Base-by-base conservation (phyloP, 2,329 filamentous ascomycete species). In the Calonectria naviculata region DNA sequence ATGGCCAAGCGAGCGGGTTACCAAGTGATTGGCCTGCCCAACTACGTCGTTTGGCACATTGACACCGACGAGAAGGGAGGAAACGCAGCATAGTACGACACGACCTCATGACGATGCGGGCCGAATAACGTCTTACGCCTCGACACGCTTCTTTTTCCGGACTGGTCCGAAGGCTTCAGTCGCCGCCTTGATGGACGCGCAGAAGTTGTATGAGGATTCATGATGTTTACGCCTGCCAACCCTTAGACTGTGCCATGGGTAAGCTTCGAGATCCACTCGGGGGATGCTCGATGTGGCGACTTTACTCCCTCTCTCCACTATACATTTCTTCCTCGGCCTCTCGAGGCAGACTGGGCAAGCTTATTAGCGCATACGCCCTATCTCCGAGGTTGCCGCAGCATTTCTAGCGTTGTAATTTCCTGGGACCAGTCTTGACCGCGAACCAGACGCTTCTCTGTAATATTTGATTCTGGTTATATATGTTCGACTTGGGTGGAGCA, bases 41-140 rank as follows among this genome's bases (percentile, higher is more conserved):
- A 99, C 83, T 99, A 99, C 82, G 93, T 99, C 62, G 96, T 99
- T 70, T 99, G 97, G 97, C 97, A 99, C 82, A 94, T 98, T 79
- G 97, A 99, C 83, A 99, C 97, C 3, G 91, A 95, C 68, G 97
- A 99, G 87, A 98, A 98, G 88, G 90, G 91, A 38, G 95, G 95
- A 38, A 98, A 98, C 82, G 81, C 84, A 76, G 81, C 84, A 76
- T 90, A 84, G 49, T 52, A 67, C 49, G 34, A 70, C 17, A 66
- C 44, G 41, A 70, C 38, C 38, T 42, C 65, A 65, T 61, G 38
- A 61, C 54, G 58, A 72, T 19, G 67, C 63, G 58, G 41, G 63
- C 42, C n/a, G 58, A 41, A 66, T 61, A 56, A 69, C 44, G 28
- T 73, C 71, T 75, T 61, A 71, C 70, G 74, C 76, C 71, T 74